Evolutionary conservation across 768 basidiomycete genomes (phyloP), one percentile per base, ranked within the genome.

Genomic region (Lactarius evosmus): DNA sequence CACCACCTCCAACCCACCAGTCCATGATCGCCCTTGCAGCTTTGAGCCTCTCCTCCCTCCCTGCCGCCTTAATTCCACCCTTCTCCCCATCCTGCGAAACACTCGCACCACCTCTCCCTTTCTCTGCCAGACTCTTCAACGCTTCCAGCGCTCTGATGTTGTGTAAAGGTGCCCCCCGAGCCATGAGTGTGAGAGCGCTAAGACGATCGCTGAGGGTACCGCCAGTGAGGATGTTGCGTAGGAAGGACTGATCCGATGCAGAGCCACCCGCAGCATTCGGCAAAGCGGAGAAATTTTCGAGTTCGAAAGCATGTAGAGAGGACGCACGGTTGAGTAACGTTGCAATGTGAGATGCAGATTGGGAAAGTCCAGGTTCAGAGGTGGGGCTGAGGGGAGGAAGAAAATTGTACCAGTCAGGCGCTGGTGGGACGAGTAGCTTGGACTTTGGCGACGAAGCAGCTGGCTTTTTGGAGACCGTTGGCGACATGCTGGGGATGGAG

Each of bases 1-100:
- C 91, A n/a, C 93, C 93, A 27, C 95, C 95, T 34, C 94, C 95
- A 52, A 90, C 83, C 93, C 95, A 97, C 95, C 96, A 98, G 82
- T 98, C 96, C 34, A 92, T 87, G 62, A 99, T 80, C 66, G 95
- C 96, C 49, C 95, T 81, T 60, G 96, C 72, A 3, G 95, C 95
- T 67, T 95, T 94, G 50, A 97, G 73, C 69, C 90, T 87, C 77
- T 98, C 95, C 56, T 95, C 95, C n/a, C 95, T 82, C 3, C 93
- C 92, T 3, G 58, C 25, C 25, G 58, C 41, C 30, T 34, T 60
- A 2, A 30, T 57, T 41, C 59, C 58, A 9, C 56, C 58, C 34
- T 62, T 68, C 25, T 67, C 66, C 17, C 56, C 62, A 0, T 64
- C 67, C 17, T 59, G 62, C 3, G 58, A 17, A 17, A 14, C 25